phyloP scores from a whole-genome alignment of 2,329 filamentous ascomycete species.

The Fusarium sp. region DNA sequence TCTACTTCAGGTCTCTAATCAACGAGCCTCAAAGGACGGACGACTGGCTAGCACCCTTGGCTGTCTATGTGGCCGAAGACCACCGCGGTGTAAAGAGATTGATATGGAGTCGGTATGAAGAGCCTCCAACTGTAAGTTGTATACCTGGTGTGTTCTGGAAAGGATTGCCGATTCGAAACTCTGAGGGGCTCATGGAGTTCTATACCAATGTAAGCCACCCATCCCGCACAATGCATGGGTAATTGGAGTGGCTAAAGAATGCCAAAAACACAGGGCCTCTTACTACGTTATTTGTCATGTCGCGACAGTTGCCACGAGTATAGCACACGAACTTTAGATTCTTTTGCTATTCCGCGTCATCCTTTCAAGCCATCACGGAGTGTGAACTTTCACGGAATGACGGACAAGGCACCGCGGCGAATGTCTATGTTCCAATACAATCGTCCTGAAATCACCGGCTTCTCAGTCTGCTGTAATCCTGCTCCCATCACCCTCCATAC shows the following conservation, averaged over 20 bases:
- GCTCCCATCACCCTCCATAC: not conserved
- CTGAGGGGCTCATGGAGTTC: not conserved
- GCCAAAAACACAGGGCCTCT: too few relatives aligned
- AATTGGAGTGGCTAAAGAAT: too few relatives aligned
- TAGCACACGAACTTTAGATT: not conserved
- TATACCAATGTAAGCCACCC: not conserved
- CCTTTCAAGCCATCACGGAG: not conserved
- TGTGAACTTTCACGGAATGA: not conserved
- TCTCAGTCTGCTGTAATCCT: constrained; percentile 3
- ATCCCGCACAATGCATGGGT: not conserved
- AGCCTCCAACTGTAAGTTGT: not conserved
- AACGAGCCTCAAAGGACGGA: too few relatives aligned
- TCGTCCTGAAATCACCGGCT: not conserved
- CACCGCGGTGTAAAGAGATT: too few relatives aligned
- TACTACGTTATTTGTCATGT: not conserved
- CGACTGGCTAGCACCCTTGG: too few relatives aligned
- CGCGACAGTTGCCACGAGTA: not conserved
- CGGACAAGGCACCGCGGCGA: not conserved
- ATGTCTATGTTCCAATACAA: constrained; percentile 2
- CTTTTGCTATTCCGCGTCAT: not conserved
- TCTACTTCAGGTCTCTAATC: too few relatives aligned
- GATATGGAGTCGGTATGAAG: too few relatives aligned
- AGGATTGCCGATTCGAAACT: not conserved
- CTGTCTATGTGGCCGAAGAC: too few relatives aligned
- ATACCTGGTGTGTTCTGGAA: not conserved